Conservation (phyloP, 257 asterid species). For the Solanum sparsipilum region DNA sequence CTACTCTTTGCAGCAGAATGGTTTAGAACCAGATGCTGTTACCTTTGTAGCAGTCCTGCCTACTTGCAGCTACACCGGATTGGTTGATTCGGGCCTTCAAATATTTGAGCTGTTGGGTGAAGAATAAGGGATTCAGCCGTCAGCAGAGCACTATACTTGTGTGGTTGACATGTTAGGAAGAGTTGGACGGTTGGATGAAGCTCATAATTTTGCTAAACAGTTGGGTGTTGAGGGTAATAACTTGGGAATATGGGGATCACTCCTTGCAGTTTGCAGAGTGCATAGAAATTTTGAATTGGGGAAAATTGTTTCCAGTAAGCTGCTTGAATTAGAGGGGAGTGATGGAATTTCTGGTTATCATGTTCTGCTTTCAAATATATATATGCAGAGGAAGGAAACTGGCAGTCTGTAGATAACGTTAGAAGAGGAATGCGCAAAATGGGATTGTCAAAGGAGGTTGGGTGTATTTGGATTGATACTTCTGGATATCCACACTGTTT, state of each 20-base stretch:
- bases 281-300: slow-evolving; percentile 65
- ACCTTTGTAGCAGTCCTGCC: slow-evolving; percentile 67
- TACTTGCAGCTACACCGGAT: slow-evolving; percentile 73
- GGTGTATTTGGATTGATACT: slow-evolving; percentile 77
- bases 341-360: slow-evolving; percentile 42
- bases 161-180: slow-evolving; percentile 79
- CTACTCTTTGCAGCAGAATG: slow-evolving; percentile 35
- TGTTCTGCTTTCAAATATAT: slow-evolving; percentile 68
- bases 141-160: slow-evolving; percentile 62
- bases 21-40: slow-evolving; percentile 41
- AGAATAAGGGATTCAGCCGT: slow-evolving; percentile 44
- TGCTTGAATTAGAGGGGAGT: slow-evolving; percentile 46
- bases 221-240: slow-evolving; percentile 44
- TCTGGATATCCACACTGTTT: slow-evolving; percentile 40
- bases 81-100: slow-evolving; percentile 57
- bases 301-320: slow-evolving; percentile 58
- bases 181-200: slow-evolving; percentile 76
- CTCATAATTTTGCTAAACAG: slow-evolving; percentile 44
- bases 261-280: slow-evolving; percentile 61
- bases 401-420: slow-evolving; percentile 48
- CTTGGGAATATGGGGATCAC: slow-evolving; percentile 75
- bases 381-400: slow-evolving; percentile 76
- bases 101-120: slow-evolving; percentile 54
- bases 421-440: slow-evolving; percentile 55
- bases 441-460: slow-evolving; percentile 62